These are phyloP conservation scores for Raphidocelis subcapitata DNA, from an alignment of 139 green algal species.

Conservation along the genomic window DNA sequence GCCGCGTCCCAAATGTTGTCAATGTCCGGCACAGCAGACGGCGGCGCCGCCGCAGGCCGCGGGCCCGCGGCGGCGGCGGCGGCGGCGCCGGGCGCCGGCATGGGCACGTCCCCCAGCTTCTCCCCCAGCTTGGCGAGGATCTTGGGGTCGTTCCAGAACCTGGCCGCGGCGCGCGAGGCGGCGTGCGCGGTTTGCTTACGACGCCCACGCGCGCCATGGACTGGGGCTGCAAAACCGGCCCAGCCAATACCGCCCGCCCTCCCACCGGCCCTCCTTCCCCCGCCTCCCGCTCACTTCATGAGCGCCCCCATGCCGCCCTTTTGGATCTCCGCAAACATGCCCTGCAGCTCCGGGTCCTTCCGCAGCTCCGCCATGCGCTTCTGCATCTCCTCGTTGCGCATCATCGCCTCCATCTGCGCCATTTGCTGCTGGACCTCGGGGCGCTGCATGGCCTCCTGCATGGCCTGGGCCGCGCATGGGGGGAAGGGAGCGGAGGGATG, in stretches of 20 bases:
- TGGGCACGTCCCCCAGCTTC: constrained; percentile 55
- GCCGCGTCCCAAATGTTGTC: constrained; percentile 80
- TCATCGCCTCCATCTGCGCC: constrained; percentile 44
- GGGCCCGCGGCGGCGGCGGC: background rate
- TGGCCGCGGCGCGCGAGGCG: no score
- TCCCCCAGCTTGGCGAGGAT: constrained; percentile 67
- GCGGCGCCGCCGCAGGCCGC: constrained; percentile 15
- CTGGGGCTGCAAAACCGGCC: no score
- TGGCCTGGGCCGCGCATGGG: constrained; percentile 18
- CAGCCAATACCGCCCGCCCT: no score
- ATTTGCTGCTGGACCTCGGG: constrained; percentile 66
- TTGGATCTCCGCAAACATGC: constrained; percentile 77
- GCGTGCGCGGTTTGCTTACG: no score
- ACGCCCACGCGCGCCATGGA: no score
- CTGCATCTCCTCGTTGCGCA: constrained; percentile 49
- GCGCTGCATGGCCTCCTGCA: constrained; percentile 67
- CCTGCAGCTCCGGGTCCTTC: constrained; percentile 71
- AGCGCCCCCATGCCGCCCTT: constrained; percentile 71
- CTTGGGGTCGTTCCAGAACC: constrained; percentile 53
- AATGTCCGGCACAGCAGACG: constrained; percentile 48
- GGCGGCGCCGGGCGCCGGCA: constrained; percentile 4
- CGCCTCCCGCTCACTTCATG: constrained; percentile 41
- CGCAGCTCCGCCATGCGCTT: constrained; percentile 38
- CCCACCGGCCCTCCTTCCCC: background rate
- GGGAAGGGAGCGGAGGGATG: no score